Conservation (phyloP, 2,329 filamentous ascomycete genomes). For the Fusarium marasasianum region DNA sequence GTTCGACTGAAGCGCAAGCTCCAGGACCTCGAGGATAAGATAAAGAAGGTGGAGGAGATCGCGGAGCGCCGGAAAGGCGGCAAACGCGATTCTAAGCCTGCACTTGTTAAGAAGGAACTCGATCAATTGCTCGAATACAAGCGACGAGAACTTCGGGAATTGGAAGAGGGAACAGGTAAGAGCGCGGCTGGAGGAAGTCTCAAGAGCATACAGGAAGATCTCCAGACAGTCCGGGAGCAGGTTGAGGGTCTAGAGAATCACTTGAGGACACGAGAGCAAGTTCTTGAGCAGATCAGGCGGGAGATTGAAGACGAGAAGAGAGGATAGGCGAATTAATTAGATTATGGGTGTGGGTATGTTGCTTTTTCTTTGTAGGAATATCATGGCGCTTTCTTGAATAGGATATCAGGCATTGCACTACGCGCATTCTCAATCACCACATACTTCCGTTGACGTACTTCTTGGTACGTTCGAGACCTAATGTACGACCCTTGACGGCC, state of each 20-base stretch:
- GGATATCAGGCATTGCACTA: conserved; percentile 37
- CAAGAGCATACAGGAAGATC: conserved; percentile 83
- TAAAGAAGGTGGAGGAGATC: conserved; percentile 81
- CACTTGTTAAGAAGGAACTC: conserved; percentile 91
- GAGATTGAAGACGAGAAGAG: conserved; percentile 90
- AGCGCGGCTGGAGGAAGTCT: conserved; percentile 76
- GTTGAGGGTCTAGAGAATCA: conserved; percentile 90
- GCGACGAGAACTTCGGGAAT: conserved; percentile 77
- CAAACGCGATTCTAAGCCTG: conserved; percentile 82
- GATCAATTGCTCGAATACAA: conserved; percentile 97
- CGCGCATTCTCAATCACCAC: conserved; percentile 43
- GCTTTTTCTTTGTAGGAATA: conserved; percentile 41
- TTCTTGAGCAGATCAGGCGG: conserved; percentile 77
- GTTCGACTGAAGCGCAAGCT: conserved; percentile 94
- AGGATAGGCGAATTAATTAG: conserved; percentile 50
- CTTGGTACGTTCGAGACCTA: conserved; percentile 56
- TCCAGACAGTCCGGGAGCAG: conserved; percentile 92
- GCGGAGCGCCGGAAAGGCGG: conserved; percentile 71
- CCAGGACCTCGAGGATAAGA: conserved; percentile 86
- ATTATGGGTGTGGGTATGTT: conserved; percentile 19
- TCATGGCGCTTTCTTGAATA: conserved; percentile 42
- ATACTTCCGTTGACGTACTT: conserved; percentile 60
- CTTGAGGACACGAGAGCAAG: conserved; percentile 77
- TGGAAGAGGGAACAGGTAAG: conserved; percentile 77
- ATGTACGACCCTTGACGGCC: conserved; percentile 61